Percentiles rank a stretch among this genome's conserved stretches.
Conservation (phyloP, 2,329 filamentous ascomycete genomes). For the Diaporthe ilicicola region DNA sequence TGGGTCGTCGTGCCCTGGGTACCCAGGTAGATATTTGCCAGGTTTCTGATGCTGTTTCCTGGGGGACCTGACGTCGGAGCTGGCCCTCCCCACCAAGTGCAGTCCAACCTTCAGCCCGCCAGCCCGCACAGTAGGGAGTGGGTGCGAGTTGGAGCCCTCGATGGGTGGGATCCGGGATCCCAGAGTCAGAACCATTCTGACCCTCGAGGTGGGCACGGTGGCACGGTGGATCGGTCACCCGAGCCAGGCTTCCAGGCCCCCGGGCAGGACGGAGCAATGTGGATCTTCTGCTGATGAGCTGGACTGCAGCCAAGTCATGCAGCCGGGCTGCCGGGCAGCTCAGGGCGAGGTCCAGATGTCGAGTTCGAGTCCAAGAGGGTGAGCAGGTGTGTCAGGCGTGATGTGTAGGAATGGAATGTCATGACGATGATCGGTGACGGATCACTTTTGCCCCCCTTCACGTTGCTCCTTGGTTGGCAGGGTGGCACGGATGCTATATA, state of each 20-base stretch:
- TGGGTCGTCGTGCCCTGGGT: too few relatives aligned
- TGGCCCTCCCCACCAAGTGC: too few relatives aligned
- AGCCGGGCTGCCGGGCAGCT: not conserved
- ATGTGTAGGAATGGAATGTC: not conserved
- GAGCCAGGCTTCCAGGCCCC: not conserved
- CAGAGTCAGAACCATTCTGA: not conserved
- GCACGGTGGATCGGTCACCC: not conserved
- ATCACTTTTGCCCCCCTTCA: not conserved
- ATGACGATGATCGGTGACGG: not conserved
- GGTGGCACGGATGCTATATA: too few relatives aligned
- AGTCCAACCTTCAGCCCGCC: too few relatives aligned
- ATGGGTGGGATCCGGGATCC: not conserved
- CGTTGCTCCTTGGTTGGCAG: not conserved
- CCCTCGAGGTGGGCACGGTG: not conserved
- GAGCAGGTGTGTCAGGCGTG: not conserved
- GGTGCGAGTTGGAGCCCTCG: not conserved
- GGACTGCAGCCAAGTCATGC: not conserved
- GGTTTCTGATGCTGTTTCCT: too few relatives aligned
- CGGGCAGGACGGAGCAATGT: not conserved
- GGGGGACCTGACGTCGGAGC: too few relatives aligned
- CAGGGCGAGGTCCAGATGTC: not conserved
- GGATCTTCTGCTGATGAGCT: conserved; percentile 6
- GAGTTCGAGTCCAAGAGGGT: not conserved
- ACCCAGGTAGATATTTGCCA: too few relatives aligned
- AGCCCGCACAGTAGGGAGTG: too few relatives aligned